Conservation (phyloP, 1,284 basidiomycete species). For the Sanguinoderma infundibulare region DNA sequence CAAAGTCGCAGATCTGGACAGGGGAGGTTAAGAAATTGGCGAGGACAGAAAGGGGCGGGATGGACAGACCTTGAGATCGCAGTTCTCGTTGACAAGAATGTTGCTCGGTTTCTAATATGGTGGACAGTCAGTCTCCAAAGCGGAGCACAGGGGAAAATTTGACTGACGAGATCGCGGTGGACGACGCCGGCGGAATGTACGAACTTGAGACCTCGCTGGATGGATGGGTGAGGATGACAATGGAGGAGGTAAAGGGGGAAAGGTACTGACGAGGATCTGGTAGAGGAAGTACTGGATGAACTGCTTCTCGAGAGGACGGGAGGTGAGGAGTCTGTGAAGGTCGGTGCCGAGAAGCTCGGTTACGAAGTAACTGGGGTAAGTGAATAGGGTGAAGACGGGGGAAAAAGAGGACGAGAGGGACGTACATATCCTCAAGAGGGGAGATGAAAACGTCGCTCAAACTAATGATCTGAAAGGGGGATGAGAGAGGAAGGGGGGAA, state of each 20-base stretch:
- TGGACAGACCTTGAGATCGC: constrained; percentile 82
- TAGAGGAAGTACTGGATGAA: constrained; percentile 99
- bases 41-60: neutral
- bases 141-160: neutral
- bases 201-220: constrained; percentile 95
- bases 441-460: constrained; percentile 99
- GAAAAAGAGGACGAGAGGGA: constrained; percentile 18
- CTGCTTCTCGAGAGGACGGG: constrained; percentile 97
- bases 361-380: constrained; percentile 92
- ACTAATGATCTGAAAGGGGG: constrained; percentile 84
- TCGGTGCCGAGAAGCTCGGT: constrained; percentile 99
- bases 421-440: constrained; percentile 94
- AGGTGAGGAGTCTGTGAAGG: constrained; percentile 95
- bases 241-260: neutral
- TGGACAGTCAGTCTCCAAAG: neutral
- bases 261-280: constrained; percentile 84
- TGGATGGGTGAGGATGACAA: neutral
- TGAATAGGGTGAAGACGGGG: constrained; percentile 11
- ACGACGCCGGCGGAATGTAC: constrained; percentile 99
- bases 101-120: constrained; percentile 92
- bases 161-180: constrained; percentile 89
- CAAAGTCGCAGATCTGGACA: constrained; percentile 94
- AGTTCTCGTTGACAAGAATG: constrained; percentile 99
- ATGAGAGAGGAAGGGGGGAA: neutral
- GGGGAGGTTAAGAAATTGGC: neutral